Evolutionary conservation across 1,284 basidiomycete species (phyloP), one percentile per base, ranked within the genome.

Genomic region (Testicularia cyperi): DNA sequence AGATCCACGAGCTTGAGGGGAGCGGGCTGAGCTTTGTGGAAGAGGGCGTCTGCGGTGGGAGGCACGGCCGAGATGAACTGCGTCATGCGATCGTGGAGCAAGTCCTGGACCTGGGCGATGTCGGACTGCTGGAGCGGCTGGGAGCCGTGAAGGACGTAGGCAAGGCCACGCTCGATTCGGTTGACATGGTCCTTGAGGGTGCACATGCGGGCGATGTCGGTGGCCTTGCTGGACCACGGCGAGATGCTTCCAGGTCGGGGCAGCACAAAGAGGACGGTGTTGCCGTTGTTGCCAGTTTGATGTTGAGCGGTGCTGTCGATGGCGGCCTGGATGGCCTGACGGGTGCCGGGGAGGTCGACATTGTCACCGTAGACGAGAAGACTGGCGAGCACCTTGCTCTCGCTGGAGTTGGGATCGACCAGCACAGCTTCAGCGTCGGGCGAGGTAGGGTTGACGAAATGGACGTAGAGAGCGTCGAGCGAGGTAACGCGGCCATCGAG

Each of bases 221-320:
- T 95, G 3, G 94, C 94, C 78, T 97, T 97, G 79, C 88, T 92
- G 7, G 92, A 95, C 94, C 94, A 97, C 1, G 94, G 89, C 16
- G 88, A 89, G 74, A 91, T 86, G 24, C 87, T 70, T 25, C 72
- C 72, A 2, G 65, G 45, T 13, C 74, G 64, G 1, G 74, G 74
- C 13, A 54, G 45, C 15, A 75, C 72, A 33, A 70, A 75, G 38
- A 74, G 65, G 21, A 68, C 57, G 18, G 41, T 39, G 26, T 39
- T 4, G 86, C 87, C 9, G 31, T 2, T 19, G 10, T 25, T 28
- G 15, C 25, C 19, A 12, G 33, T 22, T n/a, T n/a, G n/a, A n/a
- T n/a, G n/a, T n/a, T n/a, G n/a, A 26, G 42, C 30, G 26, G 20
- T 23, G 8, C 39, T 43, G 14, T 64, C 36, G 23, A 63, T 56